Evolutionary conservation across 202 grass and related monocot species (phyloP), one percentile per base, ranked within the genome.

Genomic region (Setaria italica): DNA sequence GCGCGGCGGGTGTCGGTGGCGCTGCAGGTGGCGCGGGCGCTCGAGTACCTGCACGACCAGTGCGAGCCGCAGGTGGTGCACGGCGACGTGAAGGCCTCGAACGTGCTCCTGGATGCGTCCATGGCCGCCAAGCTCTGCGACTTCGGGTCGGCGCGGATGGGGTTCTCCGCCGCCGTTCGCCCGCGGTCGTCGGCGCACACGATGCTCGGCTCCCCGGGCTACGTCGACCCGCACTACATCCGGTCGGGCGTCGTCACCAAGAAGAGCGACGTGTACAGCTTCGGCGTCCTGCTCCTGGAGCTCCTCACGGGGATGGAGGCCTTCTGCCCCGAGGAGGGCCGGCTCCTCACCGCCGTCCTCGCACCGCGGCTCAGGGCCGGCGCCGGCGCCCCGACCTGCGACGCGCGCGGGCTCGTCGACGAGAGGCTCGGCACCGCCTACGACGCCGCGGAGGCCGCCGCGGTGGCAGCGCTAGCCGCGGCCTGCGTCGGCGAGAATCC

Each of bases 211-310:
- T 97, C 92, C 9, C 94, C 89, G 0, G 97, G 97, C 1, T 99
- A 99, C 87, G 84, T 99, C 5, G 97, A 99, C 80, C 94, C 94
- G 37, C 97, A 99, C 87, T 99, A 97, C 86, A 81, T 99, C 86
- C 90, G 93, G 17, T 91, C 93, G 3, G 94, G 94, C 13, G 87
- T 91, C 8, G 73, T 97, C 32, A 97, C 94, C 57, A 99, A 99
- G 88, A 99, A 99, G 82, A 96, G 86, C 64, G 97, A 99, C 85
- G 88, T 99, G 63, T 99, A 99, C 86, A 97, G 97, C 84, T 97
- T 97, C 70, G 97, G 97, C 9, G 97, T 99, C 17, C 84, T 99
- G 13, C 90, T 99, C 14, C 80, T 94, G 2, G 89, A 95, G 82
- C 74, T 88, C 30, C 86, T 95, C 71, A 99, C 97, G 10, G 97